Evolutionary conservation across 2,329 filamentous ascomycete genomes (phyloP), one percentile per base, ranked within the genome.

Genomic region (Chaetomiaceae sp.): DNA sequence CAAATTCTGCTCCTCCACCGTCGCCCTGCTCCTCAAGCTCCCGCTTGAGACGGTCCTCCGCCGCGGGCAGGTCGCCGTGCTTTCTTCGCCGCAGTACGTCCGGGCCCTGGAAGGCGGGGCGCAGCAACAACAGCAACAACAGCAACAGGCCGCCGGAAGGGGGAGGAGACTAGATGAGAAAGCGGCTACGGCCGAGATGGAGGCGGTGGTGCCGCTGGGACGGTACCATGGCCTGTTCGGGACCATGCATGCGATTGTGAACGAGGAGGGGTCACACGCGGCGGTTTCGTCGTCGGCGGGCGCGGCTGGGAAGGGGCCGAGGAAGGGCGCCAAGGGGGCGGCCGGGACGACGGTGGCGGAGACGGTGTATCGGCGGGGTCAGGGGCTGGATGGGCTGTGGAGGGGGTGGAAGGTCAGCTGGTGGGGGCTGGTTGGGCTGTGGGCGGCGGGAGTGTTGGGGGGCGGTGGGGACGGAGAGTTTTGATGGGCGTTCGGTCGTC

Each of bases 1-100:
- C 64, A 89, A 89, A 48, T 96, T 97, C 71, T 76, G 89, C 60
- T 84, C 89, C 13, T 90, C 89, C 2, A 84, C 85, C 0, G 77
- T 84, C 2, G 91, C 95, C 44, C 80, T 97, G 29, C 87, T 94
- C 63, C 71, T 96, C 60, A 91, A 92, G 65, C 81, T 97, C 11
- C 94, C 94, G 0, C 76, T 97, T 4, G 94, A 99, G 71, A 97
- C 92, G 0, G 87, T 96, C 14, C 79, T 97, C 7, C 85, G 94
- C 43, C 83, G 94, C 55, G 92, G 89, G 5, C 94, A 99, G 69
- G 86, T 94, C 54, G 77, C 85, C 1, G 83, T 90, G 1, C 77
- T 89, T 41, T 77, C 78, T 14, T 76, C 77, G 13, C 76, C 78
- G 1, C 64, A 71, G 10, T 79, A 82, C 51, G 59, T 78, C 2